Evolutionary conservation across 2,329 filamentous ascomycete species (phyloP).

Genomic region (Chaetomium sp.): DNA sequence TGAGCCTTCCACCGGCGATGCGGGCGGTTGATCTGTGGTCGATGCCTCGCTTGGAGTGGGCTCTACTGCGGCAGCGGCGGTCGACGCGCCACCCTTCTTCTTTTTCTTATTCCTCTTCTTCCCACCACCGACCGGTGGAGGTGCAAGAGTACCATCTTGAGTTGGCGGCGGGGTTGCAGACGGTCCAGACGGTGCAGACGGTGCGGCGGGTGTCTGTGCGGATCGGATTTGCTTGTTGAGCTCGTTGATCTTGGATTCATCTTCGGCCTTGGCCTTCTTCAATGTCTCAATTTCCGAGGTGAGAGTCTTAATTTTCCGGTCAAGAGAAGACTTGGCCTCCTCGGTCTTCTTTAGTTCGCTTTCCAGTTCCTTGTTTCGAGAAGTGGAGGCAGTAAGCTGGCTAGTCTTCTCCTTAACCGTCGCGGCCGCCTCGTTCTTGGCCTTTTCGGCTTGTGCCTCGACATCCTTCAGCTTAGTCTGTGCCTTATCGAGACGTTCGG

Average conservation of each 20-base stretch:
- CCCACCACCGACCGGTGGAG: conserved; percentile 19
- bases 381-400: conserved; percentile 42
- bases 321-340: conserved; percentile 46
- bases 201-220: conserved; percentile 33
- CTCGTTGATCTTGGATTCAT: conserved; percentile 46
- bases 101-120: conserved; percentile 87
- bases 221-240: conserved; percentile 44
- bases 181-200: conserved; percentile 33
- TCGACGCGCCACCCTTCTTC: conserved; percentile 70
- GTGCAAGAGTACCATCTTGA: conserved; percentile 32
- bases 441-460: conserved; percentile 42
- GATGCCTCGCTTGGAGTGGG: conserved; percentile 41
- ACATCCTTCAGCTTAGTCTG: conserved; percentile 50
- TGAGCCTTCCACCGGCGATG: conserved; percentile 34
- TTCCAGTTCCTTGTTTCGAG: conserved; percentile 45
- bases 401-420: conserved; percentile 41
- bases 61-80: conserved; percentile 42
- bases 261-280: conserved; percentile 44
- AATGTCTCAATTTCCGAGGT: conserved; percentile 48
- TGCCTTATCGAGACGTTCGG: conserved; percentile 50
- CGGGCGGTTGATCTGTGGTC: conserved; percentile 42
- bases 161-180: conserved; percentile 30
- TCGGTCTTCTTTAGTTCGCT: conserved; percentile 42
- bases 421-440: conserved; percentile 38
- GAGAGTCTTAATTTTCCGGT: conserved; percentile 50